A percentile compares a stretch with the other conserved stretches of the same genome.
Evolutionary conservation across 345 rosid genomes (phyloP).

Genomic region (Eucalyptus virginea): DNA sequence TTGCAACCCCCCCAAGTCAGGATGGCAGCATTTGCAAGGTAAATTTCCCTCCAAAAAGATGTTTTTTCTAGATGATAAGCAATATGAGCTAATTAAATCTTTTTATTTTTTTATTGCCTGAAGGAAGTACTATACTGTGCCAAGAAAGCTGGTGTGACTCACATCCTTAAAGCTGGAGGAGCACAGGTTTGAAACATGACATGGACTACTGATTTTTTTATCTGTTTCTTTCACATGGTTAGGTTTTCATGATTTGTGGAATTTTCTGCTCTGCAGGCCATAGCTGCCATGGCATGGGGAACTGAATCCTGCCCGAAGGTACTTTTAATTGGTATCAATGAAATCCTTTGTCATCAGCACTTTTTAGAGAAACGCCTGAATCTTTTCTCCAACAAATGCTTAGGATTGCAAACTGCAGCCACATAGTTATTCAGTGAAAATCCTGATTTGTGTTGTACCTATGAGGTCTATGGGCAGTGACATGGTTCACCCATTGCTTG

Average conservation of each 20-base stretch:
- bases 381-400: too few relatives aligned
- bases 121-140: conserved; percentile 92
- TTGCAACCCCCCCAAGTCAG: conserved; percentile 77
- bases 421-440: not conserved
- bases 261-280: conserved; percentile 34
- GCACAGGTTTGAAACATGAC: conserved; percentile 51
- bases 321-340: too few relatives aligned
- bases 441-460: not conserved
- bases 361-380: too few relatives aligned
- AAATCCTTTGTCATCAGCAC: too few relatives aligned
- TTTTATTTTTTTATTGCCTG: not conserved
- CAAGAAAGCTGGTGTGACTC: conserved; percentile 89
- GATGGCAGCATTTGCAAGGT: conserved; percentile 94
- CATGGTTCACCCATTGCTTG: not conserved
- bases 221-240: not conserved
- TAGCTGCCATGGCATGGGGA: too few relatives aligned
- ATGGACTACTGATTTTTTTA: not conserved
- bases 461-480: not conserved
- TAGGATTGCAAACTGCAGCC: too few relatives aligned
- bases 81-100: not conserved
- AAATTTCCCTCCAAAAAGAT: not conserved
- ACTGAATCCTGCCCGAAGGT: too few relatives aligned
- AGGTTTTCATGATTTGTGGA: fast-evolving
- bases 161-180: conserved; percentile 92
- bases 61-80: not conserved